These are phyloP conservation scores for Carex pumila DNA, from an alignment of 176 grass and related monocot species.

Conservation along the genomic window DNA sequence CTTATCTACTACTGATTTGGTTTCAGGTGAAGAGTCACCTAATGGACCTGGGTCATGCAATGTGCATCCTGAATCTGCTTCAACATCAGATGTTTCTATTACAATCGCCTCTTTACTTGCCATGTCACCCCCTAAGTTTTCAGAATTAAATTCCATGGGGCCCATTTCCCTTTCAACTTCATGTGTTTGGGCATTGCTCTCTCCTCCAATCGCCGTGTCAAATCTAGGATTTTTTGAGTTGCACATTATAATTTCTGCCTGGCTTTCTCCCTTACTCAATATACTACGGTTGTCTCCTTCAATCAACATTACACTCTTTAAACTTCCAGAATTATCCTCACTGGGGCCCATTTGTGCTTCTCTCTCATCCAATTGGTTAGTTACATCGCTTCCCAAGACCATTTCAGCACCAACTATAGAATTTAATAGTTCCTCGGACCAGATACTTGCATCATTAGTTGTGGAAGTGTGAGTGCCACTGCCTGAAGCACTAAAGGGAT, in stretches of 20 bases:
- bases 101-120: not conserved
- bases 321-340: not conserved
- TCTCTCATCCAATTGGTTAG: not conserved
- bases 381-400: not conserved
- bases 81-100: not conserved
- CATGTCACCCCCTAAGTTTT: not conserved
- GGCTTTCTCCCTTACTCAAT: not conserved
- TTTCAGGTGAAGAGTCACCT: conserved; percentile 2
- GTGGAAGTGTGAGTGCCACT: not conserved
- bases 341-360: not conserved
- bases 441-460: conserved; percentile 8
- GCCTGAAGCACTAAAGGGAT: not conserved
- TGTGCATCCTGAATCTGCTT: not conserved
- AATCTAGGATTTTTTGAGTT: not conserved
- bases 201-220: not conserved
- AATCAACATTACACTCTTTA: not conserved
- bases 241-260: not conserved
- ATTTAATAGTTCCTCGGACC: conserved; percentile 16
- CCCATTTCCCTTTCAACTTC: not conserved
- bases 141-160: not conserved
- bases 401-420: conserved; percentile 13
- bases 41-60: conserved; percentile 9
- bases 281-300: not conserved
- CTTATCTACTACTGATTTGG: not conserved
- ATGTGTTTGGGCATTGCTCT: not conserved